Base-by-base conservation (phyloP, 192 early-diverging fungal genomes). In the Rhizoclosmatium sp. region DNA sequence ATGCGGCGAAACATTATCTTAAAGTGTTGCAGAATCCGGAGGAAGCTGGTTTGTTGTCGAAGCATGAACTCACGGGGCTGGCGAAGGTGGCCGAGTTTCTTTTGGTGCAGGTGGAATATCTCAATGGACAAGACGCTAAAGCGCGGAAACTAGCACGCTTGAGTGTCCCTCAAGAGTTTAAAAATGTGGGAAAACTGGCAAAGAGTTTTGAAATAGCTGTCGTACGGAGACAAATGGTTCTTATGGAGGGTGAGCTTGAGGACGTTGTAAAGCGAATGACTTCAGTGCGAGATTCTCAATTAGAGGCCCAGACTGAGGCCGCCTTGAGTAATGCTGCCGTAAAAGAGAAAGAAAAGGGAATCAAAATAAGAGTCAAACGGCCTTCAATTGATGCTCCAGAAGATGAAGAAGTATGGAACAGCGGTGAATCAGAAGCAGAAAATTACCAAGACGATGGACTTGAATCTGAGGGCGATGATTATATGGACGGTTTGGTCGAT, bases 1-100 rank as follows among this genome's bases (percentile, higher is more conserved):
- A 93, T 75, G 93, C 92, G 56, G 91, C 91, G 0, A 84, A 89
- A 69, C 82, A 87, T 23, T 90, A 93, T 77, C 67, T 88, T 5
- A 69, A 87, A 46, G 76, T 87, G 19, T 83, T 92, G 3, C 75
- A 80, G 86, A 76, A 16, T 9, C 16, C 65, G 10, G 65, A 2
- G 2, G 65, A 48, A 58, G 21, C 51, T 31, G 14, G 54, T 5
- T 7, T 59, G 21, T 68, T 78, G 2, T 59, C 81, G 31, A 46
- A 86, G 23, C 78, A 64, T 76, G 92, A 93, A 74, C 66, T 94
- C 16, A 82, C 91, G 59, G 90, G 92, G 16, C 79, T 90, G 4
- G 75, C 83, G 56, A 82, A 76, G 42, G 79, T 93, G 51, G 77
- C 84, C 0, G 62, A 78, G 5, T 92, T 89, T 75, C 78, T 92